A percentile compares a stretch with the other conserved stretches of the same genome.
phyloP scores from a whole-genome alignment of 1,284 basidiomycete genomes.

The Fomitiporia mediterranea region DNA sequence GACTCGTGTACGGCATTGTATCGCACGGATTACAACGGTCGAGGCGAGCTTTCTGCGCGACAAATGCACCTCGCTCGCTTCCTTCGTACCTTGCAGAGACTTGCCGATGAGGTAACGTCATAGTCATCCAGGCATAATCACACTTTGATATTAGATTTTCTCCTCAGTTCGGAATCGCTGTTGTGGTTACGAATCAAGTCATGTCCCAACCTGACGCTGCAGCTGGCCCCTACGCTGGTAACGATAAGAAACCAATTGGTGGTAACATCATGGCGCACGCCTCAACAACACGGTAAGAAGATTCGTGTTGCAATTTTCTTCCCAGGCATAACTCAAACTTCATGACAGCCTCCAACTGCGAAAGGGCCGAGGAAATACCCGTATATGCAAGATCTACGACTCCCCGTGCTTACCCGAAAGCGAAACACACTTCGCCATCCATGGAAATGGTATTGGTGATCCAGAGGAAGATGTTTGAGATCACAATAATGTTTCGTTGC shows the following conservation, averaged over 20 bases:
- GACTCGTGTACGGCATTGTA: conserved; percentile 97
- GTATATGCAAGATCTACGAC: conserved; percentile 97
- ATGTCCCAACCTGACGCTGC: conserved; percentile 96
- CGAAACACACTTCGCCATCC: conserved; percentile 94
- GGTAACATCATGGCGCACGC: conserved; percentile 97
- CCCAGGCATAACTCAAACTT: too few species aligned
- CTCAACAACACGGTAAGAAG: conserved; percentile 77
- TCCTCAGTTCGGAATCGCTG: conserved; percentile 89
- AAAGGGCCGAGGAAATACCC: conserved; percentile 90
- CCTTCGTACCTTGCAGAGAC: conserved; percentile 84
- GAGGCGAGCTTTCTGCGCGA: conserved; percentile 92
- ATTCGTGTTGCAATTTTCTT: background rate
- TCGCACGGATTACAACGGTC: conserved; percentile 92
- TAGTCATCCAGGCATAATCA: background rate
- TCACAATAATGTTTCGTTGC: background rate
- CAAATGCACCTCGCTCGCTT: conserved; percentile 99
- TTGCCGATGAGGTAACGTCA: conserved; percentile 85
- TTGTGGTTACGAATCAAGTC: conserved; percentile 97
- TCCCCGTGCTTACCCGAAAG: conserved; percentile 97
- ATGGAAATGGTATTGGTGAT: conserved; percentile 83
- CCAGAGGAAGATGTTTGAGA: conserved; percentile 75
- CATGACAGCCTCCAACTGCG: conserved; percentile 75
- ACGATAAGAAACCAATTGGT: conserved; percentile 97
- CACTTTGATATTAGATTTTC: background rate
- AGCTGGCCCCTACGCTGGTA: conserved; percentile 82